Base-by-base conservation (phyloP, 2,329 filamentous ascomycete genomes). In the Nigrograna mackinnonii region DNA sequence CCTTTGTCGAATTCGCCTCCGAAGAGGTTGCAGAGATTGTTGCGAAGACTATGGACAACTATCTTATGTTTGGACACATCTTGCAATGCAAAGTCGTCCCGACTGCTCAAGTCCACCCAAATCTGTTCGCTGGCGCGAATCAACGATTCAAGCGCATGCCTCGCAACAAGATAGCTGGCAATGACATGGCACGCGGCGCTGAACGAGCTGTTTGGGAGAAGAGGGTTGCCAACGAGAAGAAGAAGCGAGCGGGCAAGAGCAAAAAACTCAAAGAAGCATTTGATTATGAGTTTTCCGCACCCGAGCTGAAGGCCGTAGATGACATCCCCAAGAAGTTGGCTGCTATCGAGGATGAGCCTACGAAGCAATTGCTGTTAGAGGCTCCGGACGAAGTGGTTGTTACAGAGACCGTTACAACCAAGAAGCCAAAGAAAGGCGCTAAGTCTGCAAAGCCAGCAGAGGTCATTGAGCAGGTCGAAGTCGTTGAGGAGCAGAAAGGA, bases 31-130 rank as follows among this genome's bases (percentile, higher is more conserved):
- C 94, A 28, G 86, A 89, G 59, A 91, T 97, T 56, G 92, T 95
- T 21, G 86, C 89, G 37, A 89, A 91, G 73, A 96, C 94, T 17
- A 99, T 99, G 94, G 84, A 96, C 77, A 95, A 91, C 73, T 99
- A 99, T 71, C 83, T 97, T 28, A 80, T 99, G 63, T 97, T 96
- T 68, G 89, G 90, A 5, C 92, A 96, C 67, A 87, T 97, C 49
- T 78, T 99, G 56, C 92, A 95, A 71, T 92, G 91, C 71, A 88
- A 89, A 65, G 75, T 84, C 18, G 80, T 96, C 4, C 83, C 89
- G 4, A 75, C 83, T 43, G 89, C 88, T 47, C 84, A 91, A 63
- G 76, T 96, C 32, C 89, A 95, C 66, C 79, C 84, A 18, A 79
- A 89, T 48, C 75, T 96, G 39, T 97, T 91, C 83, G 91, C 94